Evolutionary conservation across 345 rosid species (phyloP).

Genomic region (Adansonia digitata): DNA sequence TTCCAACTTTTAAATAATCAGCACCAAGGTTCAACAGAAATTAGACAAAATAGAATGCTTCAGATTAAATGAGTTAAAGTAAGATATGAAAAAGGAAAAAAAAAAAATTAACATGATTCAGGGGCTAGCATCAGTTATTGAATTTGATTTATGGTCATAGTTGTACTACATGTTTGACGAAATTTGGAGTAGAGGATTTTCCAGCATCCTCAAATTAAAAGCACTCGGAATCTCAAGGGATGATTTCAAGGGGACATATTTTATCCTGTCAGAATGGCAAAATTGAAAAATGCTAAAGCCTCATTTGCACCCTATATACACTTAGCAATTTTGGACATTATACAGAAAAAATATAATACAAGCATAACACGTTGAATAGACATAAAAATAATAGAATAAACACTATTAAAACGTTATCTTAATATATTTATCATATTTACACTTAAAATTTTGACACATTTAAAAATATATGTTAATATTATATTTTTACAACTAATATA

Average conservation of each 20-base stretch:
- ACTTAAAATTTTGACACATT: too few relatives aligned
- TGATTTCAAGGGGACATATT: conserved; percentile 2
- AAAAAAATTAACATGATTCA: background rate
- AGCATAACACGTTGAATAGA: too few relatives aligned
- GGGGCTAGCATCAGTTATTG: background rate
- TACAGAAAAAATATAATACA: too few relatives aligned
- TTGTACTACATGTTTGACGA: background rate
- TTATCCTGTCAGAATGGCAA: background rate
- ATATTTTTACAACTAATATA: too few relatives aligned
- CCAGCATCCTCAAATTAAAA: conserved; percentile 3
- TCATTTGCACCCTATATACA: background rate
- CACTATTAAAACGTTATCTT: too few relatives aligned
- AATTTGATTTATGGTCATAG: background rate
- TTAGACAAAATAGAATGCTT: background rate
- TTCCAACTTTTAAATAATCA: background rate
- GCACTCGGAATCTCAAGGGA: too few relatives aligned
- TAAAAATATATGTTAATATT: background rate
- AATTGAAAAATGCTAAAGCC: background rate
- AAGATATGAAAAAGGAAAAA: background rate
- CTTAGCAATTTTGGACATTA: background rate
- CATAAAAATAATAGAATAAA: too few relatives aligned
- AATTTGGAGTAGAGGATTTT: background rate
- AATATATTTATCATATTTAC: too few relatives aligned
- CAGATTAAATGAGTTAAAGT: background rate
- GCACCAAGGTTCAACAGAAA: background rate